A percentile compares a stretch with the other conserved stretches of the same genome.
Conservation (phyloP, 805 yeast species). For the Ogataea trehalophila region DNA sequence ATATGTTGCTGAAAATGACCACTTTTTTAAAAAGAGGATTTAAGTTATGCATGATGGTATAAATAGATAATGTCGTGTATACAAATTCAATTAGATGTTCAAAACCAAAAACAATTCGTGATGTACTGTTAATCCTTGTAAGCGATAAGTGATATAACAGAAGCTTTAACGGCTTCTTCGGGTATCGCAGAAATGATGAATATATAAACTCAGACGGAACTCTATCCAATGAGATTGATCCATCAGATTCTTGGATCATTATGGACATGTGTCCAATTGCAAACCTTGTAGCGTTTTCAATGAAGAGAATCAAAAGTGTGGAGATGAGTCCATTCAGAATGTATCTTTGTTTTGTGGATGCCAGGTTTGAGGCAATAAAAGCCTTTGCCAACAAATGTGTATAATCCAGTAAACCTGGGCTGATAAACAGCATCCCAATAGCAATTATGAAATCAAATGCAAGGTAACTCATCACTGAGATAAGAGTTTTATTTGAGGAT, state of each 20-base stretch:
- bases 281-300: slow-evolving; percentile 10
- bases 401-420: slow-evolving; percentile 25
- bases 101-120: slow-evolving; percentile 16
- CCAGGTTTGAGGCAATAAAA: slow-evolving; percentile 30
- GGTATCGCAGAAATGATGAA: slow-evolving; percentile 13
- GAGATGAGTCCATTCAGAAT: slow-evolving; percentile 27
- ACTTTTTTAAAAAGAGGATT: slow-evolving; percentile 22
- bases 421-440: slow-evolving; percentile 11
- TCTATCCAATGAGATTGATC: not conserved
- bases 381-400: slow-evolving; percentile 29
- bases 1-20: slow-evolving; percentile 7
- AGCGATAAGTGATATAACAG: slow-evolving; percentile 20
- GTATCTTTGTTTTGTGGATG: slow-evolving; percentile 26
- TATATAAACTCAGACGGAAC: slow-evolving; percentile 9
- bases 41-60: slow-evolving; percentile 26
- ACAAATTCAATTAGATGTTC: slow-evolving; percentile 26
- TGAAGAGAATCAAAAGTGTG: slow-evolving; percentile 13
- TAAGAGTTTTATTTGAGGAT: not conserved
- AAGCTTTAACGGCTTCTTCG: slow-evolving; percentile 18
- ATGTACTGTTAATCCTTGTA: slow-evolving; percentile 11
- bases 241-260: slow-evolving; percentile 1
- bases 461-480: slow-evolving; percentile 7
- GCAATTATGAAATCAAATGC: slow-evolving; percentile 18
- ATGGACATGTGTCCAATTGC: slow-evolving; percentile 1
- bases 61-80: slow-evolving; percentile 27